Base-by-base conservation (phyloP, 2,329 filamentous ascomycete species). In the Calonectria ilicicola region DNA sequence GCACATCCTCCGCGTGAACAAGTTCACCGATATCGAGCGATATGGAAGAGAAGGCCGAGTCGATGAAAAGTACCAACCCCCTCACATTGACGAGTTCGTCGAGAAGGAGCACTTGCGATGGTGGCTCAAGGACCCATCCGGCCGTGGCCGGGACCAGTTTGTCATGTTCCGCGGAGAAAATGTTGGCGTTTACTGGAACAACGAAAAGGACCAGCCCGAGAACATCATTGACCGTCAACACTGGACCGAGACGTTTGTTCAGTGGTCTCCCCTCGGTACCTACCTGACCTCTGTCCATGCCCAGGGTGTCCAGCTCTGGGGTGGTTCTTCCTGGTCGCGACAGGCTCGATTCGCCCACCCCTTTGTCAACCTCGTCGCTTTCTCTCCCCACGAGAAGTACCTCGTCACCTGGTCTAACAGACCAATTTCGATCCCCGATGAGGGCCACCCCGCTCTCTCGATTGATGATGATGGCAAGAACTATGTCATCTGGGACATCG, bases 381-480 rank as follows among this genome's bases (percentile, higher is more conserved):
- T 98, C 87, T 99, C 97, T 5, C 97, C 96, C 23, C 89, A 89
- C 82, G 97, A 99, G 86, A 95, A 93, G 82, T 99, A 98, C 86
- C 84, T 99, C 69, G 96, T 96, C 69, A 98, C 97, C 69, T 99
- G 97, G 97, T 98, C 97, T 65, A 95, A 96, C 85, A 91, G 95
- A 64, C 95, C 97, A 27, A 98, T 99, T 81, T 92, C 94, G 73
- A 95, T 99, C 70, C 94, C 97, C 72, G 97, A 98, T 79, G 92
- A 93, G 77, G 94, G 94, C 76, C 94, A 98, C 84, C 93, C 94
- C 2, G 88, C 93, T n/a, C 89, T 98, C 64, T 93, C 94, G 4
- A 88, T 95, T 73, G 97, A 98, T 81, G 97, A 99, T 81, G 96
- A 99, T 80, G 97, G 97, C 85, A 98, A 98, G 90, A 98, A 98